Conservation (phyloP, 257 asterid species). For the Catharanthus roseus region DNA sequence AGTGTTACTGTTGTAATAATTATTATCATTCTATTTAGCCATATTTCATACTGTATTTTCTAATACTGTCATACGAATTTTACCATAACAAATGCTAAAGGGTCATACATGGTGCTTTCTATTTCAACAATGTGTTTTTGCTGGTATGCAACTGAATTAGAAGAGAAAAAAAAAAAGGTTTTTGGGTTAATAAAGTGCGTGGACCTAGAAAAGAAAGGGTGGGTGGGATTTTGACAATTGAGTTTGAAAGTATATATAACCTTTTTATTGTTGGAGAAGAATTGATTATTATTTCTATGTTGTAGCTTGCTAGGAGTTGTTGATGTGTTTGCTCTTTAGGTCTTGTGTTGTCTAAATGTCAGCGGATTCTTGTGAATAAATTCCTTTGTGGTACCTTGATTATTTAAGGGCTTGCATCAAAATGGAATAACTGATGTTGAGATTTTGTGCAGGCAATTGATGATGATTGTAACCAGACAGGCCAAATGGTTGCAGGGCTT, state of each 20-base stretch:
- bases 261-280: neutral
- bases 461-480: conserved; percentile 86
- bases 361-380: neutral
- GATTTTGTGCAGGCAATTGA: conserved; percentile 65
- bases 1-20: neutral
- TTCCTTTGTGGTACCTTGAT: neutral
- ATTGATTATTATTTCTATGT: neutral
- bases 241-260: neutral
- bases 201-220: neutral
- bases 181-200: neutral
- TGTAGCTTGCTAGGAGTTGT: neutral
- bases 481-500: conserved; percentile 97
- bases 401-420: neutral
- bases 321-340: neutral
- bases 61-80: neutral
- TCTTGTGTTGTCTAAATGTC: neutral
- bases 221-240: neutral
- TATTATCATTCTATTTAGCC: too few relatives aligned
- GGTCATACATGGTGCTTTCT: neutral
- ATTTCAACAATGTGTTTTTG: too few relatives aligned
- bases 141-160: neutral
- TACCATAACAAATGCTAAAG: neutral
- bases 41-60: neutral
- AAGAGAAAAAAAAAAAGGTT: neutral
- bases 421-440: conserved; percentile 14